Evolutionary conservation across 345 rosid species (phyloP), one percentile per base, ranked within the genome.

Genomic region (Citrus cavaleriei): DNA sequence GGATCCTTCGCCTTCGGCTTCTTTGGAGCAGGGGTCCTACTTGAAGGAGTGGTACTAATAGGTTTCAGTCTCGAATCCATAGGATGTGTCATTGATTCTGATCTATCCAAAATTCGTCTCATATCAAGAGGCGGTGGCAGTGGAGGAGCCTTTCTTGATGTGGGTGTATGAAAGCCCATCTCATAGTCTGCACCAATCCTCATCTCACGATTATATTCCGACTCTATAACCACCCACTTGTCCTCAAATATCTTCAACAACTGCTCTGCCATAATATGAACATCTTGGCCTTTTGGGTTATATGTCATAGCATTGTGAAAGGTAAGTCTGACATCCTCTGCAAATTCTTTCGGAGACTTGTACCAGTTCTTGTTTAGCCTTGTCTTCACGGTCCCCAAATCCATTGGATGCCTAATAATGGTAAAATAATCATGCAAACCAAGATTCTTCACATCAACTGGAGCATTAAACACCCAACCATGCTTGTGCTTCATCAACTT

Each of bases 1-100:
- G 86, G 97, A 86, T 96, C 99, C 84, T 92, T 96, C 21, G 98
- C 99, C 88, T 94, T 96, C 12, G 99, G 99, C 88, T 96, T 96
- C 83, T 88, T 96, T 24, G 90, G 92, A 70, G 92, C 89, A 81
- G 99, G 95, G 57, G 94, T 91, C 86, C 99, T 87, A 57, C 87
- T 84, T 5, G 97, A 89, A 83, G 98, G 98, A 78, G 99, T 90
- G 68, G 90, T 81, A 74, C 85, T 86, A 12, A 86, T 76, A 65
- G 89, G 83, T 86, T 84, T 93, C 46, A 82, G 83, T 87, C 85
- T 88, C 24, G 38, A 32, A 73, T 92, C 92, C 79, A 76, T 57
- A 42, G 84, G 86, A 79, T 83, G 87, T 21, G 77, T 83, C 88
- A 93, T 87, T 54, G 94, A 93, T 55, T 91, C 92, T 73, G 98